Evolutionary conservation across 768 basidiomycete genomes (phyloP), one percentile per base, ranked within the genome.

Genomic region (Piloderma croceum): DNA sequence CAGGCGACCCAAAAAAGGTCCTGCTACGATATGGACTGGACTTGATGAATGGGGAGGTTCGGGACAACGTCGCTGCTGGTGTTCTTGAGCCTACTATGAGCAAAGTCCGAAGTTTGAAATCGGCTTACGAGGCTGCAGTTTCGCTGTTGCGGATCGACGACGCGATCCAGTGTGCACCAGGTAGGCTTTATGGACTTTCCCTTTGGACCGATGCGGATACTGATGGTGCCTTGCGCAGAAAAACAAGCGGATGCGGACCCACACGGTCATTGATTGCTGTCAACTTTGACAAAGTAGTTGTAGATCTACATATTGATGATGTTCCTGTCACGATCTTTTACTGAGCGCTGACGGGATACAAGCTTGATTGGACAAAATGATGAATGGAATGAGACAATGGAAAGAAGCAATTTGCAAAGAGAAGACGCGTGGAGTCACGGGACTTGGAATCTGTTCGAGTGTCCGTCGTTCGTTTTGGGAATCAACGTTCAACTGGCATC

Each of bases 51-150:
- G 96, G 96, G 21, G 83, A 93, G 54, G 90, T 97, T 34, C 76
- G 92, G 38, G 96, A 99, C 67, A 99, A 99, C 57, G 81, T 96
- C 31, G 69, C 77, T 34, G 91, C 92, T 13, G 96, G 96, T 17
- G 80, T 99, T 22, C 70, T 99, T 34, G 96, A 98, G 65, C 96
- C 96, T 4, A 97, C 92, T 7, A 78, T 99, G 68, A 88, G 87
- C 70, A 98, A 99, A 67, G 87, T 98, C 50, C 90, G 88, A 68
- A 93, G 90, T 58, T 65, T 99, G 61, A 99, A 99, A 71, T 90
- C 87, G 24, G 96, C 96, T 24, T 89, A 93, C 49, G 93, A 97
- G 61, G 93, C 94, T 22, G 91, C 93, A 4, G 92, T 96, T 29
- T 90, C 90, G 43, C 68, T 98, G 45, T 68, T 99, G 60, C 78